Percentiles rank a stretch among this genome's conserved stretches.
phyloP scores from a whole-genome alignment of 352 stramenopile species.

The Pythium utonaiense region DNA sequence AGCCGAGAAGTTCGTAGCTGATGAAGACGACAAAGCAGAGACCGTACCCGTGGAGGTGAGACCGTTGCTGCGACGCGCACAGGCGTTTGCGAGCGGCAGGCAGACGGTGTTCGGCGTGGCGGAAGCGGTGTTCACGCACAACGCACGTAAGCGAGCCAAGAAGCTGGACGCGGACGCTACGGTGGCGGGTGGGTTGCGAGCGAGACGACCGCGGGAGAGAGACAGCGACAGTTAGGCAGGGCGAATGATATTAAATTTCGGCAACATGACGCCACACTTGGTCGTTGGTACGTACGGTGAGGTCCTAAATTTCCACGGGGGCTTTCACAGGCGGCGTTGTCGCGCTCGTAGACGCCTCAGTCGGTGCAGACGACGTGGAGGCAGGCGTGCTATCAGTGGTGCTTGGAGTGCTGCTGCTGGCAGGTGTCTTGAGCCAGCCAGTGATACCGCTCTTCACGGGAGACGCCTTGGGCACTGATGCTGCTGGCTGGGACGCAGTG shows the following conservation, averaged over 20 bases:
- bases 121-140: constrained; percentile 23
- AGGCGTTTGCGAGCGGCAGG: neutral
- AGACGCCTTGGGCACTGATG: neutral
- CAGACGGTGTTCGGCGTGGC: constrained; percentile 1
- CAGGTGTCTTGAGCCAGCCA: constrained; percentile 20
- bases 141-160: constrained; percentile 12
- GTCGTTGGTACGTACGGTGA: neutral
- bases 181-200: neutral
- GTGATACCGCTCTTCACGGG: constrained; percentile 19
- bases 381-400: neutral
- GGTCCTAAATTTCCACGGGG: neutral
- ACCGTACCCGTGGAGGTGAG: constrained; percentile 15
- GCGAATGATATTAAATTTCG: neutral
- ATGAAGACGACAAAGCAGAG: neutral
- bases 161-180: constrained; percentile 6
- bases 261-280: neutral
- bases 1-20: neutral
- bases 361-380: neutral
- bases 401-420: neutral
- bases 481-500: neutral
- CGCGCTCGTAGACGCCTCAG: neutral
- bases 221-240: neutral
- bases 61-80: constrained; percentile 20
- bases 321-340: neutral
- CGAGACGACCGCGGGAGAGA: neutral